These are phyloP conservation scores for Cordia subcordata DNA, from an alignment of 257 asterid species.

Conservation along the genomic window DNA sequence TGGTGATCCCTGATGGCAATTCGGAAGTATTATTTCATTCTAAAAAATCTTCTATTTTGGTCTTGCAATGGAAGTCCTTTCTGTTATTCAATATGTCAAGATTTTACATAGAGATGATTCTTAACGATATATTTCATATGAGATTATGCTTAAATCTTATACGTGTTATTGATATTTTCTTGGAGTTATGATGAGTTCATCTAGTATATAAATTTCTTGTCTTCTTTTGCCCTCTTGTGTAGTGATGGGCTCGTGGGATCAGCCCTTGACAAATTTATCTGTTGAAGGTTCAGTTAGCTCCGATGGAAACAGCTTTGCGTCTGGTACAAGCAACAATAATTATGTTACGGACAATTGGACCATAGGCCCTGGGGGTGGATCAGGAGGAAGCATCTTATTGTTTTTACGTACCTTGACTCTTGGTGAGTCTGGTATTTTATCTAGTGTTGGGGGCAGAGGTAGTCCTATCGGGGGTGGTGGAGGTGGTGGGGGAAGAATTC, in stretches of 20 bases:
- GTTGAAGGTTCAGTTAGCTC: conserved; percentile 80
- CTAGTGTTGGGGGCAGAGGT: conserved; percentile 86
- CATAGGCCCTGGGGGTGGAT: conserved; percentile 91
- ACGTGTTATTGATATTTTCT: neutral
- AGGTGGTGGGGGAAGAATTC: conserved; percentile 99
- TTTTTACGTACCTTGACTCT: conserved; percentile 62
- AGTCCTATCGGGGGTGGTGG: conserved; percentile 77
- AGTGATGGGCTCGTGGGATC: conserved; percentile 93
- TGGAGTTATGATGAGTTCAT: neutral
- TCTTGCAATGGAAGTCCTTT: too few species aligned
- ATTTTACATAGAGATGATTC: too few species aligned
- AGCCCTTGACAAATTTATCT: conserved; percentile 56
- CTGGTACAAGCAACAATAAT: conserved; percentile 25
- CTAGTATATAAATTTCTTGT: neutral
- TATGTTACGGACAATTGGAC: conserved; percentile 15
- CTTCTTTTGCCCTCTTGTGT: conserved; percentile 28
- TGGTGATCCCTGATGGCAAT: too few species aligned
- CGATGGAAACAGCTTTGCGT: conserved; percentile 61
- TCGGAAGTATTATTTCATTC: too few species aligned
- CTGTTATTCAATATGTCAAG: too few species aligned
- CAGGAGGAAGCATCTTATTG: conserved; percentile 91
- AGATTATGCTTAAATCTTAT: too few species aligned
- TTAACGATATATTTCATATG: too few species aligned
- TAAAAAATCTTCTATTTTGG: too few species aligned
- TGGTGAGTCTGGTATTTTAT: conserved; percentile 51